phyloP scores from a whole-genome alignment of 2,329 filamentous ascomycete species.

The Hypomyces perniciosus region DNA sequence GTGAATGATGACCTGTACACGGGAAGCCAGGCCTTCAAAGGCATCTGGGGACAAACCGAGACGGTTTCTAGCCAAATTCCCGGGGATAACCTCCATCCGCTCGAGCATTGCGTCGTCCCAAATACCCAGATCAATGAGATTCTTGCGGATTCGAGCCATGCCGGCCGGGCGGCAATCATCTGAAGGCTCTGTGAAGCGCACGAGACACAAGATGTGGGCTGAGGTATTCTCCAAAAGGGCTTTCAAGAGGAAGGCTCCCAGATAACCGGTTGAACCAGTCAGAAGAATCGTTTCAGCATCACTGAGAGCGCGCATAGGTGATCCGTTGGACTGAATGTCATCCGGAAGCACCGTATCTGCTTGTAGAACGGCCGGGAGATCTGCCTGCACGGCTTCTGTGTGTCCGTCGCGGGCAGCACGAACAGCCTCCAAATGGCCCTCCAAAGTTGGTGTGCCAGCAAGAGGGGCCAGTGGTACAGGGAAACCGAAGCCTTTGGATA shows the following conservation, averaged over 20 bases:
- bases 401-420: constrained; percentile 65
- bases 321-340: constrained; percentile 56
- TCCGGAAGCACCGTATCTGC: constrained; percentile 62
- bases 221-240: constrained; percentile 62
- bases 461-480: constrained; percentile 65
- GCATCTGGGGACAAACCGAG: constrained; percentile 61
- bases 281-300: constrained; percentile 64
- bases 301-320: constrained; percentile 52
- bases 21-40: constrained; percentile 59
- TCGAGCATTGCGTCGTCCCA: constrained; percentile 75
- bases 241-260: constrained; percentile 68
- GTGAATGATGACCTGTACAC: constrained; percentile 69
- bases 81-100: constrained; percentile 68
- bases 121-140: constrained; percentile 69
- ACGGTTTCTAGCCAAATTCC: constrained; percentile 62
- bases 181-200: constrained; percentile 63
- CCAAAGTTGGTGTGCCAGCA: constrained; percentile 64
- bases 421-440: constrained; percentile 68
- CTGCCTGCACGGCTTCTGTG: constrained; percentile 67
- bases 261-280: constrained; percentile 70
- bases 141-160: constrained; percentile 66
- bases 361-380: constrained; percentile 62
- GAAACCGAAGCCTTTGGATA: constrained; percentile 67
- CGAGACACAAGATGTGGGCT: constrained; percentile 65
- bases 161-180: constrained; percentile 59